Base-by-base conservation (phyloP, 148 eudicot genomes). In the Fallopia convolvulus region DNA sequence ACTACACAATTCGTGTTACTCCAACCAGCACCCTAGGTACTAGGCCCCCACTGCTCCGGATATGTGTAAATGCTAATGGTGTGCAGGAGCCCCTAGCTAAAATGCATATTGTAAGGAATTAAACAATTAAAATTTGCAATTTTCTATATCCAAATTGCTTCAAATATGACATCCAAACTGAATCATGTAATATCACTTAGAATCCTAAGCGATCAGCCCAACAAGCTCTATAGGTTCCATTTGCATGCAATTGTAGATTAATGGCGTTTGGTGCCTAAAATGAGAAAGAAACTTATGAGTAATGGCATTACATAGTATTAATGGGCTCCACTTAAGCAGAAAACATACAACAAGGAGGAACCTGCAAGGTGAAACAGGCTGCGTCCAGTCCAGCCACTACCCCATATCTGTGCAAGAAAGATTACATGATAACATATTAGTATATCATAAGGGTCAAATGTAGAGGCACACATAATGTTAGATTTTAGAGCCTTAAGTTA, bases 141-240 rank as follows among this genome's bases (percentile, higher is more conserved):
- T 70, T 36, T 50, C 70, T 78, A 77, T 20, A 32, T 60, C 2
- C 23, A 83, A 73, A 77, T 42, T 30, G 48, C 23, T 58, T 61
- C 15, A 30, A 76, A 42, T 55, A 68, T 68, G n/a, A 68, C 65
- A 75, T 21, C 52, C 15, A 39, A 70, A 14, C 20, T 71, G 48
- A 40, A 74, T 13, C 30, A 42, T 30, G 39, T 40, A 77, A 47
- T 40, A 60, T 44, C 66, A 79, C 99, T 90, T 97, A 87, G 77
- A 95, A 89, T 80, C 99, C 99, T 80, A 95, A 84, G 72, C 97
- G 91, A 68, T 88, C 96, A 81, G 91, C 89, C 99, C 99, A 95
- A 73, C 89, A 84, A 86, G 87, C 93, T 87, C 94, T 91, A 81
- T 95, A 90, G 36, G 97, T 92, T 74, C 99, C 99, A 90, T 95